These are phyloP conservation scores for Boletus tylopilopsis DNA, from an alignment of 768 basidiomycete species.

Conservation along the genomic window DNA sequence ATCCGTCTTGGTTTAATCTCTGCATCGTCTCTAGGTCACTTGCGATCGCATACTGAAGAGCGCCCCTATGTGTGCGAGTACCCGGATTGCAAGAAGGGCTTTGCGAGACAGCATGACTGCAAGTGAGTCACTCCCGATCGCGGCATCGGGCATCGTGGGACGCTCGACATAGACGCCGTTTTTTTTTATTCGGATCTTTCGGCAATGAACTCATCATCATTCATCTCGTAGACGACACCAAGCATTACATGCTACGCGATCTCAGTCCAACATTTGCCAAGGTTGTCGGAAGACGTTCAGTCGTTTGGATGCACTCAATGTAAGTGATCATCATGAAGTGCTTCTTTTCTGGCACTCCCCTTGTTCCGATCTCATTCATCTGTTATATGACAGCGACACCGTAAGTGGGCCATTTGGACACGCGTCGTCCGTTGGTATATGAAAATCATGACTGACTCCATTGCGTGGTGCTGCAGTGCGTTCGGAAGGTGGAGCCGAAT, in stretches of 20 bases:
- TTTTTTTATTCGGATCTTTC: neutral
- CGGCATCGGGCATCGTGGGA: neutral
- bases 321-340: constrained; percentile 46
- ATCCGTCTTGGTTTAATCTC: constrained; percentile 8
- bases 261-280: constrained; percentile 81
- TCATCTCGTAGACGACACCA: constrained; percentile 68
- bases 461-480: constrained; percentile 49
- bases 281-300: constrained; percentile 96
- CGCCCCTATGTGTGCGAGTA: constrained; percentile 91
- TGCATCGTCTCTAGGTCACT: constrained; percentile 56
- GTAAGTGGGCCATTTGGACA: constrained; percentile 45
- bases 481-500: constrained; percentile 82
- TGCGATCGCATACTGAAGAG: constrained; percentile 94
- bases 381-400: constrained; percentile 57
- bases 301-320: constrained; percentile 89
- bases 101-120: constrained; percentile 96
- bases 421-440: constrained; percentile 21
- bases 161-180: neutral
- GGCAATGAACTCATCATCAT: constrained; percentile 7
- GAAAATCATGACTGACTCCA: constrained; percentile 24
- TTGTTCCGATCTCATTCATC: constrained; percentile 23
- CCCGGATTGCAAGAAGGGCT: constrained; percentile 92
- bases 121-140: constrained; percentile 55
- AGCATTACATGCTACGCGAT: constrained; percentile 80
- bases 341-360: constrained; percentile 21